phyloP scores from a whole-genome alignment of 1,139 yeast genomes.

The Ogataea hybrid region DNA sequence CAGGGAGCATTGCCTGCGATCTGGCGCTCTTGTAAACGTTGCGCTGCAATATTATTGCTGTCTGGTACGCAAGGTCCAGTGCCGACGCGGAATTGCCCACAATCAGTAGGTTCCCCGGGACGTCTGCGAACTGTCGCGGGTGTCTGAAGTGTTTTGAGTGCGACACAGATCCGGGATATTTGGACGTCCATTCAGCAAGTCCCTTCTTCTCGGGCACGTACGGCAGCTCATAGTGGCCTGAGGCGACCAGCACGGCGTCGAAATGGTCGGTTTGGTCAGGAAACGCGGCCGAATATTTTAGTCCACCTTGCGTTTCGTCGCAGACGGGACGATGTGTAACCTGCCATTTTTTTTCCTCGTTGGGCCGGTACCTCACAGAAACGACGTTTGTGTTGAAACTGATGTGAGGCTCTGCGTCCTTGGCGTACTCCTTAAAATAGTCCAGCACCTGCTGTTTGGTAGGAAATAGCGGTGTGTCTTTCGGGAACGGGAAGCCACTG shows the following conservation, averaged over 20 bases:
- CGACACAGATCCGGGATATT: constrained; percentile 45
- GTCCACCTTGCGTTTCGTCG: constrained; percentile 34
- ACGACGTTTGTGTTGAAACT: constrained; percentile 40
- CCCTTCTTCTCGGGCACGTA: constrained; percentile 55
- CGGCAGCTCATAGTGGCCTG: constrained; percentile 59
- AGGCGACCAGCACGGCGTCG: constrained; percentile 57
- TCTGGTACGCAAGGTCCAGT: constrained; percentile 54
- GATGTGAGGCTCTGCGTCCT: constrained; percentile 37
- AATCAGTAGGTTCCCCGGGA: constrained; percentile 45
- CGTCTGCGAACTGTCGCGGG: constrained; percentile 44
- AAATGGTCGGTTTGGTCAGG: constrained; percentile 32
- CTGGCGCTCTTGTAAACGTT: constrained; percentile 47
- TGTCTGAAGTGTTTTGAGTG: constrained; percentile 63
- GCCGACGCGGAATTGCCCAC: constrained; percentile 67
- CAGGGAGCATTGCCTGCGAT: constrained; percentile 41
- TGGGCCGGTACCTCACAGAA: constrained; percentile 30
- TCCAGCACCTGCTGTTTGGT: constrained; percentile 45
- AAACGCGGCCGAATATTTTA: constrained; percentile 8
- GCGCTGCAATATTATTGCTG: constrained; percentile 39
- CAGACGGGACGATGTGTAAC: constrained; percentile 37
- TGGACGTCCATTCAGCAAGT: constrained; percentile 44
- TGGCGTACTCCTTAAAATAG: constrained; percentile 46
- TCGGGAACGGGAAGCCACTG: constrained; percentile 45
- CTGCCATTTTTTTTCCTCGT: constrained; percentile 38
- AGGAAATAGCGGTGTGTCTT: constrained; percentile 48